Evolutionary conservation across 2,329 filamentous ascomycete genomes (phyloP), one percentile per base, ranked within the genome.

Genomic region (Cladosporium velox): DNA sequence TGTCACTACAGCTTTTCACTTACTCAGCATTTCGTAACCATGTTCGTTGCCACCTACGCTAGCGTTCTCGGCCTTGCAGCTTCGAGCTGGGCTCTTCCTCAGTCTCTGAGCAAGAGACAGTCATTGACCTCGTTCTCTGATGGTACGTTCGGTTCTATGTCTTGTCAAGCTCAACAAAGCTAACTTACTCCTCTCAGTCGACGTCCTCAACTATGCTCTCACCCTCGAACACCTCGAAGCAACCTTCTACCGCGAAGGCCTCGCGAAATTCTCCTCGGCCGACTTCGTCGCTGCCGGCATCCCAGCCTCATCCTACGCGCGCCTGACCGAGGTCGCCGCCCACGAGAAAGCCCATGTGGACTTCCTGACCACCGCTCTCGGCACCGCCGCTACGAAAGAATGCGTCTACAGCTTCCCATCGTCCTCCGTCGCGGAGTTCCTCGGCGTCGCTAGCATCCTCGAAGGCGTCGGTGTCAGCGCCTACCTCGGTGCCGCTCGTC

Each of bases 401-500:
- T 88, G 86, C 76, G 83, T 76, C 1, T 90, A 90, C 78, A 72
- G 78, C 62, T 90, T 88, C 75, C 71, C 71, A 55, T 64, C 70
- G 67, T 69, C 57, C 38, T 69, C 68, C 58, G 71, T 70, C 38
- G 75, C 80, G 59, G 76, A 77, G 24, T 88, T 88, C 78, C 72
- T 87, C 3, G 80, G 79, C 21, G 81, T 84, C 14, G 82, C 84
- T 55, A 81, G 79, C 28, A 77, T 88, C 59, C 80, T 88, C 34
- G 86, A 88, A 73, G 83, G 82, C 55, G 84, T 88, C 49, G 86
- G 85, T 69, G 83, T 86, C 60, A 84, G 82, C 34, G 85, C 85
- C 24, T 88, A 88, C 77, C 83, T 90, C 55, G 86, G 87, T 55
- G 88, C 87, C 21, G 88, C 88, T 6, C 83, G 83, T 28, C 79